These are phyloP conservation scores for Sporothrix humicola DNA, from an alignment of 2,329 filamentous ascomycete species.

Conservation along the genomic window DNA sequence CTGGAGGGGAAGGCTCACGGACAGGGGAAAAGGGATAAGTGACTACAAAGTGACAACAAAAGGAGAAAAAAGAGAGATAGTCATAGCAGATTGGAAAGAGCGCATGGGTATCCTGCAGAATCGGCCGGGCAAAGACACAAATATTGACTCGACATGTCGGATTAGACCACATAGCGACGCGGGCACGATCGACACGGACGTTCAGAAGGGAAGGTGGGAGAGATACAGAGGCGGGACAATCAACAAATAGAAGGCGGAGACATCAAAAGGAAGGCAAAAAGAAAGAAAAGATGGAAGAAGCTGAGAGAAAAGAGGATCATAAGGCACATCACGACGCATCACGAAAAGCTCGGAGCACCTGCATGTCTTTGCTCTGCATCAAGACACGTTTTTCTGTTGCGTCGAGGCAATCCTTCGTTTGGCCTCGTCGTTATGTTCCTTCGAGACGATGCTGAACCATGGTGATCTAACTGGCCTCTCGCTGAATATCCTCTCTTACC, in stretches of 20 bases:
- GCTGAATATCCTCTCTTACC: background rate
- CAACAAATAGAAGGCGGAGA: background rate
- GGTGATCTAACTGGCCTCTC: background rate
- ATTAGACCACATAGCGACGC: background rate
- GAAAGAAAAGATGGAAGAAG: background rate
- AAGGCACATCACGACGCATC: slow-evolving; percentile 2
- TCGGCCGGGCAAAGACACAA: background rate
- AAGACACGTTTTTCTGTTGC: slow-evolving; percentile 8
- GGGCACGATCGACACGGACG: slow-evolving; percentile 5
- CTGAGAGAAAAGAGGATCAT: background rate
- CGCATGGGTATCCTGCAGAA: background rate
- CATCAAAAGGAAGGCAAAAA: background rate
- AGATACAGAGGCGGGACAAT: background rate
- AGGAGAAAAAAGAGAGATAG: background rate
- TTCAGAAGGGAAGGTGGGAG: slow-evolving; percentile 12
- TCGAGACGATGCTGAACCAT: background rate
- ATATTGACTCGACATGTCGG: background rate
- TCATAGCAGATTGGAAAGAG: background rate
- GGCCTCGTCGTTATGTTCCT: background rate
- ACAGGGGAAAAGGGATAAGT: background rate
- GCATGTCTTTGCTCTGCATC: slow-evolving; percentile 13
- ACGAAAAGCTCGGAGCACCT: slow-evolving; percentile 3
- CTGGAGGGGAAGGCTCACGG: background rate
- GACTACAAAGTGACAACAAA: background rate
- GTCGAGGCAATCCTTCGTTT: background rate